phyloP scores from a whole-genome alignment of 257 asterid species.

The Forsythia viridissima region DNA sequence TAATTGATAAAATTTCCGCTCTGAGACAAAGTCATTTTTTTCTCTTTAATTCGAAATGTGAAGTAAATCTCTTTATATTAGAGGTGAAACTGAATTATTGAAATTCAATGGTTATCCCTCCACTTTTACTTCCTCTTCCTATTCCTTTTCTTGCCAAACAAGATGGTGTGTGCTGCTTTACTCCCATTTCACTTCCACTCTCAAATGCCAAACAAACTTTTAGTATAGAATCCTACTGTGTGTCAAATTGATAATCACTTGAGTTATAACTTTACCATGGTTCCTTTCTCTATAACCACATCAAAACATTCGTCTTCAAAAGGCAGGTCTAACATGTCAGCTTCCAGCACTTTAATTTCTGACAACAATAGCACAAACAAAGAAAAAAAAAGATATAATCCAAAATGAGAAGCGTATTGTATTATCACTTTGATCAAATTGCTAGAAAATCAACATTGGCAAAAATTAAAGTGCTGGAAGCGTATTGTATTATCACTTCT shows the following conservation, averaged over 20 bases:
- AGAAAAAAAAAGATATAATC: not conserved
- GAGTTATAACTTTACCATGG: slow-evolving; percentile 63
- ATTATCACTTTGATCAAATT: slow-evolving; percentile 2
- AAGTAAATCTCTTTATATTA: not conserved
- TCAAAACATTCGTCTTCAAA: slow-evolving; percentile 78
- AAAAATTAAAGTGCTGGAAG: too few relatives aligned
- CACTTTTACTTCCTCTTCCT: not conserved
- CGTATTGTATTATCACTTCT: too few relatives aligned
- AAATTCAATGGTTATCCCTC: not conserved
- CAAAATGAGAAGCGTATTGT: slow-evolving; percentile 9
- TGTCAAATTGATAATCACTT: not conserved
- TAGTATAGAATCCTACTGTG: not conserved
- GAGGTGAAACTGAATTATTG: not conserved
- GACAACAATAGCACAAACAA: slow-evolving; percentile 25
- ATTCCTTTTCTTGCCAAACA: not conserved
- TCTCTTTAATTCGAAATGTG: too few relatives aligned
- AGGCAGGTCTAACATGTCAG: slow-evolving; percentile 96
- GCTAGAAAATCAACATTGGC: not conserved
- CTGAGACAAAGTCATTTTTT: not conserved
- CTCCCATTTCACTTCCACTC: not conserved
- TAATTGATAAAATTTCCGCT: not conserved
- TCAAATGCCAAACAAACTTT: not conserved
- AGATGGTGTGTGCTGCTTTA: not conserved
- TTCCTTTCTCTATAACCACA: slow-evolving; percentile 95
- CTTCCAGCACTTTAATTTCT: slow-evolving; percentile 87